Percentiles rank a stretch among this genome's conserved stretches.
phyloP scores from a whole-genome alignment of 495 filamentous ascomycete species.

The Aeminium ludgeri region DNA sequence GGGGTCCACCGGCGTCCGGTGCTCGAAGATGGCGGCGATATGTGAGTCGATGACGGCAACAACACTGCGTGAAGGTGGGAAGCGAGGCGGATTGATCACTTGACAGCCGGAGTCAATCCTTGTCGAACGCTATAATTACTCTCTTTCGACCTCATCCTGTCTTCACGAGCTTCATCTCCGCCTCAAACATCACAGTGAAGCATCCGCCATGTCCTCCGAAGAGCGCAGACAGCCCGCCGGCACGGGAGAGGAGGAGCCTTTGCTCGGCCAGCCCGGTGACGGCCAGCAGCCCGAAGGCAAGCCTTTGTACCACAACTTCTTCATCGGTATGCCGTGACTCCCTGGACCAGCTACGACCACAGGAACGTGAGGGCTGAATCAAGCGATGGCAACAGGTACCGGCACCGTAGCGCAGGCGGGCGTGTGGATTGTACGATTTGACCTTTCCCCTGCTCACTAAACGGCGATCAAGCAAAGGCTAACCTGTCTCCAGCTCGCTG shows the following conservation, averaged over 20 bases:
- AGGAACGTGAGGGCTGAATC: not conserved
- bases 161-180: not conserved
- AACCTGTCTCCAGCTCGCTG: slow-evolving; percentile 39
- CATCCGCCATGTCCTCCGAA: slow-evolving; percentile 5
- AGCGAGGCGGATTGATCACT: too few relatives aligned
- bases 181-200: not conserved
- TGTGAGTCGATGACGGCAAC: too few relatives aligned
- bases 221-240: slow-evolving; percentile 5
- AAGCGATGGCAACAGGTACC: slow-evolving; percentile 41
- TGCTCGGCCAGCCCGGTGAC: slow-evolving; percentile 34
- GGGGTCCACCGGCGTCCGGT: too few relatives aligned
- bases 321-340: slow-evolving; percentile 41
- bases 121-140: too few relatives aligned
- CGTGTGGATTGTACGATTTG: slow-evolving; percentile 44
- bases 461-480: not conserved
- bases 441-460: too few relatives aligned
- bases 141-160: too few relatives aligned
- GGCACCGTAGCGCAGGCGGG: slow-evolving; percentile 50
- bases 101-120: too few relatives aligned
- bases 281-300: slow-evolving; percentile 47
- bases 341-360: slow-evolving; percentile 4
- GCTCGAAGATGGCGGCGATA: too few relatives aligned
- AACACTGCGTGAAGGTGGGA: too few relatives aligned
- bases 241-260: slow-evolving; percentile 9
- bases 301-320: slow-evolving; percentile 51